Evolutionary conservation across 208 protist genomes (phyloP).

Genomic region (Angomonas deanei): DNA sequence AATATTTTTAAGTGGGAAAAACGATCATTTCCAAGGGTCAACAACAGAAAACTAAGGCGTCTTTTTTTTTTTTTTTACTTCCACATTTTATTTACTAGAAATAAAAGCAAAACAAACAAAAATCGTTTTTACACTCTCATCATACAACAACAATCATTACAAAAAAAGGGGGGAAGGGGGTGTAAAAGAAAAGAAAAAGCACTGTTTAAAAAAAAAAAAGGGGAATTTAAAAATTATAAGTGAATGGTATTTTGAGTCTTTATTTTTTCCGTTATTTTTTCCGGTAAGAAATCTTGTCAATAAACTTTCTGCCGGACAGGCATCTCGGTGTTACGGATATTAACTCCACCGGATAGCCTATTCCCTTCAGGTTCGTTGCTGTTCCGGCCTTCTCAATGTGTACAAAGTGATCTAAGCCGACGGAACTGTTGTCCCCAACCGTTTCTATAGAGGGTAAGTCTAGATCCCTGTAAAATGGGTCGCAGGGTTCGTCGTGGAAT

Average conservation of each 20-base stretch:
- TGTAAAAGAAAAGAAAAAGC: neutral
- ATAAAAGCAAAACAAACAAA: conserved; percentile 6
- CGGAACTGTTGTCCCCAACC: conserved; percentile 20
- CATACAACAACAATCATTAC: neutral
- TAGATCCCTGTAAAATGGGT: conserved; percentile 28
- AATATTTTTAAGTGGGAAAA: conserved; percentile 1
- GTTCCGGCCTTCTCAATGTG: conserved; percentile 41
- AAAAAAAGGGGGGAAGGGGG: neutral
- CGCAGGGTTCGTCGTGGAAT: conserved; percentile 55
- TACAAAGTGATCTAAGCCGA: conserved; percentile 54
- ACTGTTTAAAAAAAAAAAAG: neutral
- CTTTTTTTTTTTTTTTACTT: too few relatives aligned
- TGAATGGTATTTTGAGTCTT: too few relatives aligned
- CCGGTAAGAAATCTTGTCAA: too few relatives aligned
- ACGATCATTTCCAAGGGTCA: too few relatives aligned
- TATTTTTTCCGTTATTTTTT: too few relatives aligned
- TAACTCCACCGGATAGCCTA: conserved; percentile 43
- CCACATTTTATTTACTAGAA: too few relatives aligned
- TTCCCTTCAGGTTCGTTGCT: conserved; percentile 39
- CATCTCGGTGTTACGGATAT: conserved; percentile 53
- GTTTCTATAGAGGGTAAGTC: conserved; percentile 21
- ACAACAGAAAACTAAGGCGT: too few relatives aligned
- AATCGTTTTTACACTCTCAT: neutral
- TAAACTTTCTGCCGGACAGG: conserved; percentile 42
- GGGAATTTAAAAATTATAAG: too few relatives aligned